Base-by-base conservation (phyloP, 1,284 basidiomycete genomes). In the Neotropicomus parvogracilis region DNA sequence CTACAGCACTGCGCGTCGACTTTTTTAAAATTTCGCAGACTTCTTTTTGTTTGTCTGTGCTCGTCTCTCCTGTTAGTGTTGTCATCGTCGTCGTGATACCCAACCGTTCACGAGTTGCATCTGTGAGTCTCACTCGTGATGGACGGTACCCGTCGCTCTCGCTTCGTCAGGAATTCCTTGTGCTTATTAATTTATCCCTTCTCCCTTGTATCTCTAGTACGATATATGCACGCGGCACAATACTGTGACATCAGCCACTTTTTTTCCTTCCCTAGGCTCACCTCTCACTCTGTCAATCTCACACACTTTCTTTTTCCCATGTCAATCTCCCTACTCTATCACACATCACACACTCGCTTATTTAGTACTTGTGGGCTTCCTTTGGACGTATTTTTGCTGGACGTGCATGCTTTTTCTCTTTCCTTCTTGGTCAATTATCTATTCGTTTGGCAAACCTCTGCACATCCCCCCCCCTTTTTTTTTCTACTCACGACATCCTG, bases 71-170 rank as follows among this genome's bases (percentile, higher is more conserved):
- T 12, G n/a, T 17, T 13, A 41, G 21, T 8, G 7, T 7, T 16
- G 9, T 29, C 20, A n/a, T 7, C 19, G 9, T 29, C 20, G 16
- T 32, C 40, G 9, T 32, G 16, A n/a, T 17, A 17, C 21, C 7
- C 34, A 12, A 19, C 31, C 21, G 16, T 17, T 19, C 20, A 19
- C 20, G 16, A 35, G 43, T 14, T 49, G 26, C 40, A 42, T 36
- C 24, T 46, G 58, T 61, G 53, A 63, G 60, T 63, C 21, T 37
- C 24, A 27, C 13, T 2, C 8, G 10, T 20, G 53, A 48, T 38
- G 17, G 35, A 37, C 52, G 32, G n/a, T n/a, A n/a, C n/a, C n/a
- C 46, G 40, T 45, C 31, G 44, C 26, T 37, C 37, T 34, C 32
- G 11, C 29, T 17, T 34, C 20, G 10, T 52, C 31, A 33, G 27